A percentile compares a stretch with the other conserved stretches of the same genome.
Conservation (phyloP, 139 green algal species). For the Mychonastes homosphaera region DNA sequence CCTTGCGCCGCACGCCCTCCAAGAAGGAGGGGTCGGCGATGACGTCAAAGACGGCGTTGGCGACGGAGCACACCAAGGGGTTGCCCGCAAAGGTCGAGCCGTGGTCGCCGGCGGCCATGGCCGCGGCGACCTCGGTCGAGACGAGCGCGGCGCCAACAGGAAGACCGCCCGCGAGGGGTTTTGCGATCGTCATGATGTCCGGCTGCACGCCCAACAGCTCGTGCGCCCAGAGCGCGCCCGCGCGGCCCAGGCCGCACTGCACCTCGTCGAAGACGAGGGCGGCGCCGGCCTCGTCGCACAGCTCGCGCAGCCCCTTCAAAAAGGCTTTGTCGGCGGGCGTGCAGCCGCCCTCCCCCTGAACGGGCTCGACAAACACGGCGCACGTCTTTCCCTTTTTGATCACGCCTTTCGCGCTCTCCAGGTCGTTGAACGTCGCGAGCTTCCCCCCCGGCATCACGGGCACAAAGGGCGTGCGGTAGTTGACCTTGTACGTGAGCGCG, state of each 20-base stretch:
- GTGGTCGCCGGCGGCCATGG: conserved; percentile 88
- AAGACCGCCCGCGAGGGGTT: conserved; percentile 92
- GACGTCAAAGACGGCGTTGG: conserved; percentile 68
- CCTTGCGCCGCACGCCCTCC: conserved; percentile 54
- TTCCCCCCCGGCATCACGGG: conserved; percentile 72
- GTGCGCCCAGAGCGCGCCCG: conserved; percentile 88
- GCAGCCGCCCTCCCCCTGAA: conserved; percentile 83
- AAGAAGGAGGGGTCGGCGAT: conserved; percentile 80
- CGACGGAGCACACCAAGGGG: conserved; percentile 81
- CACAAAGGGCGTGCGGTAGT: conserved; percentile 90
- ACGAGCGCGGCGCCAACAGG: conserved; percentile 92
- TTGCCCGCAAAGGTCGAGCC: conserved; percentile 96
- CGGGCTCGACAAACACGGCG: conserved; percentile 94
- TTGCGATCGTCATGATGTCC: conserved; percentile 96
- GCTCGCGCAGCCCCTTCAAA: conserved; percentile 63
- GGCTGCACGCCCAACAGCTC: conserved; percentile 78
- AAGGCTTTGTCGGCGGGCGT: conserved; percentile 54
- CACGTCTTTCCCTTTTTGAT: conserved; percentile 77
- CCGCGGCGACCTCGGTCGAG: conserved; percentile 81
- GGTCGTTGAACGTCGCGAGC: conserved; percentile 54
- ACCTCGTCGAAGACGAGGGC: conserved; percentile 97
- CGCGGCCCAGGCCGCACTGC: conserved; percentile 75
- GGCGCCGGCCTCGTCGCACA: conserved; percentile 88
- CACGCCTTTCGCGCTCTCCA: conserved; percentile 51
- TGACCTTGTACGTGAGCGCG: conserved; percentile 89